Evolutionary conservation across 2,329 filamentous ascomycete genomes (phyloP).

Genomic region (Colletotrichum sp.): DNA sequence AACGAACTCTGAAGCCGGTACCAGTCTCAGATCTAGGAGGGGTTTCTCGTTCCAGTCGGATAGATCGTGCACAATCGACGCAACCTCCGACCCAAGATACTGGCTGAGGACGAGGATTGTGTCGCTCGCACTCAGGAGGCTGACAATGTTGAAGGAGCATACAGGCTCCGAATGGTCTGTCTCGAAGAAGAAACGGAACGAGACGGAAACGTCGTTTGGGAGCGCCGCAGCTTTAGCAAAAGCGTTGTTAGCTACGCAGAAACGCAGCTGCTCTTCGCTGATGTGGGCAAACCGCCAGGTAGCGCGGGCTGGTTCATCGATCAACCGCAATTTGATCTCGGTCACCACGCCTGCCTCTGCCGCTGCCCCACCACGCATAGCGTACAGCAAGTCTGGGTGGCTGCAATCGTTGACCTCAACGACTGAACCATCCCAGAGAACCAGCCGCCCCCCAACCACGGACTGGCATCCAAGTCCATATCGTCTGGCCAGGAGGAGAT

Average conservation of each 20-base stretch:
- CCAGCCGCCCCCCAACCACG: not conserved
- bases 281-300: not conserved
- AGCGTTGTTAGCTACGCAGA: not conserved
- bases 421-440: not conserved
- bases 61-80: not conserved
- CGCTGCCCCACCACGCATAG: not conserved
- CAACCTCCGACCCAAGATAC: not conserved
- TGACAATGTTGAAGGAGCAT: conserved; percentile 2
- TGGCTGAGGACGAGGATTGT: not conserved
- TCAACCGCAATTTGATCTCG: not conserved
- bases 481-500: not conserved
- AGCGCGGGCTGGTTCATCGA: not conserved
- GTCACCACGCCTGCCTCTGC: not conserved
- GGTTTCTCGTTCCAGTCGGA: not conserved
- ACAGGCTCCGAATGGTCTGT: not conserved
- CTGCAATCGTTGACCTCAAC: not conserved
- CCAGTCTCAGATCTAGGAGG: not conserved
- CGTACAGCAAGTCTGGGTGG: not conserved
- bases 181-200: not conserved
- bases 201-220: not conserved
- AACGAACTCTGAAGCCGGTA: not conserved
- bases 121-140: not conserved
- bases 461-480: conserved; percentile 4
- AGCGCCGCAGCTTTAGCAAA: not conserved
- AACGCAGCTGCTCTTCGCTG: not conserved